Base-by-base conservation (phyloP, 179 eudicot species). In the Nepenthes alata region DNA sequence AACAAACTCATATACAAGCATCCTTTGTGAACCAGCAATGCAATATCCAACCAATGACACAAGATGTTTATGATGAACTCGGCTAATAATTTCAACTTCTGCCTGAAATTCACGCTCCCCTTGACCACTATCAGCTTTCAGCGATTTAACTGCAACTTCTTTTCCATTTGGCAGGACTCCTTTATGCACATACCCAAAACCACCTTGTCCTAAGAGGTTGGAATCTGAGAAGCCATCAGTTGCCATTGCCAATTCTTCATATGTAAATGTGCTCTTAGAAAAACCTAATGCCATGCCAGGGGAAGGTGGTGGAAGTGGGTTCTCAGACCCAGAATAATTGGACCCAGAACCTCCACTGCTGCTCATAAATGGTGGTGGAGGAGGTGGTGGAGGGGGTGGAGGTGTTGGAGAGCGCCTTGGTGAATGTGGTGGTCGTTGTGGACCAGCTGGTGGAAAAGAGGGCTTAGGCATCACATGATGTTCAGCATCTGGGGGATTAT, bases 81-180 rank as follows among this genome's bases (percentile, higher is more conserved):
- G 83, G 63, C 96, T 91, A 62, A 91, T 89, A 58, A 85, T 91
- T 67, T 91, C 98, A 67, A 91, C 95, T 73, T 91, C 98, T 0
- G 98, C 96, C 62, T 89, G 89, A 69, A 91, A 91, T 66, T 91
- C 96, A 6, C 96, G 85, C 50, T 91, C 98, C 12, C 98, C 98
- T 63, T 91, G 98, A n/a, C 95, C 89, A 68, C 98, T 89, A 53
- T 78, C 95, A 37, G 82, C 80, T 72, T 85, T 91, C 58, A 91
- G 78, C 61, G 87, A 85, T 79, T 91, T 91, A 51, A 91, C 83
- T 1, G 96, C 98, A 47, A 91, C 86, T 64, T 84, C 82, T 75
- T 89, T 91, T 45, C 98, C 98, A 70, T 77, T 91, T 9, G 96
- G 96, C 71, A 91, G 90, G 70, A 91, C 78, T 12, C 98, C 98